A percentile compares a stretch with the other conserved stretches of the same genome.
Evolutionary conservation across 2,329 filamentous ascomycete species (phyloP).

Genomic region (Ilyonectria robusta): DNA sequence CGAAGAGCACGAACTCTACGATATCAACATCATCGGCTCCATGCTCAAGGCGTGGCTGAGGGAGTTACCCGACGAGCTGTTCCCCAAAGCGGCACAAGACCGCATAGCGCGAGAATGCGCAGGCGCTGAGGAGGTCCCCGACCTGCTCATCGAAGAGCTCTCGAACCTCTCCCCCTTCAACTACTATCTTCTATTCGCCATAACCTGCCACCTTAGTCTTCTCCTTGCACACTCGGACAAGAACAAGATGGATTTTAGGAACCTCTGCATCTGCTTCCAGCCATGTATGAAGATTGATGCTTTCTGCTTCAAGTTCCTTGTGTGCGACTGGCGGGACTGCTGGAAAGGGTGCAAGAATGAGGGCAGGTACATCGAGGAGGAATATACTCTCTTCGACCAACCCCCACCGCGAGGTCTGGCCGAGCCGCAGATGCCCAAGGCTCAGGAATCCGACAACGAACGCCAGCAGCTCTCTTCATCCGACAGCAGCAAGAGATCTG

Average conservation of each 20-base stretch:
- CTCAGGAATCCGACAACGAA: constrained; percentile 40
- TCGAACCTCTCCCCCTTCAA: constrained; percentile 97
- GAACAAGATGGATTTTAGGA: constrained; percentile 98
- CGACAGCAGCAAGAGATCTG: constrained; percentile 72
- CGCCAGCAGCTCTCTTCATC: constrained; percentile 67
- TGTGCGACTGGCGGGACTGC: constrained; percentile 95
- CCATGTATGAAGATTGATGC: constrained; percentile 97
- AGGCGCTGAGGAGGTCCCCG: constrained; percentile 84
- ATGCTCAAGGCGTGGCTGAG: constrained; percentile 97
- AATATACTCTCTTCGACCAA: constrained; percentile 73
- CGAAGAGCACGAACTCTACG: constrained; percentile 88
- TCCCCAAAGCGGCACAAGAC: constrained; percentile 87
- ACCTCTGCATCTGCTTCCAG: constrained; percentile 96
- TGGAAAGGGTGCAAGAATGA: constrained; percentile 98
- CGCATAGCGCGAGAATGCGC: constrained; percentile 84
- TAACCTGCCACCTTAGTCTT: constrained; percentile 94
- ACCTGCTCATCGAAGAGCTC: constrained; percentile 89
- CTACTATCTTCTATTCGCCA: constrained; percentile 97
- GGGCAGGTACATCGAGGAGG: constrained; percentile 80
- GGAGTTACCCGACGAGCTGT: constrained; percentile 93
- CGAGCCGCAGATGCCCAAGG: constrained; percentile 51
- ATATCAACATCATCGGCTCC: constrained; percentile 96
- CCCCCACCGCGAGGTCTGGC: constrained; percentile 67
- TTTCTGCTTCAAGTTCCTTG: constrained; percentile 95
- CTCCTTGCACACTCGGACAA: constrained; percentile 92